Evolutionary conservation across 345 rosid species (phyloP).

Genomic region (Corchorus capsularis): DNA sequence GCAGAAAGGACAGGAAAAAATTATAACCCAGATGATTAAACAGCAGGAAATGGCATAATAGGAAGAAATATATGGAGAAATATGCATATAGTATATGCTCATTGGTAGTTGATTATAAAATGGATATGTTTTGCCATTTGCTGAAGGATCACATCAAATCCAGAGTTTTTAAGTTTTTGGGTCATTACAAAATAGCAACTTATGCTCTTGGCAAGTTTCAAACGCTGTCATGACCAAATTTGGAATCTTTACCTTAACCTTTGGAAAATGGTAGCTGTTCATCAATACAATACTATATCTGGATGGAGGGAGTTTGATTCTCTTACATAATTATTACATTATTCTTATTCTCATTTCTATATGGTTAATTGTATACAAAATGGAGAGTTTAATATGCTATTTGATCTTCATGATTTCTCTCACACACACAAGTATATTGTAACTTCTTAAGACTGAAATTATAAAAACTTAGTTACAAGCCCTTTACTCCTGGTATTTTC

Average conservation of each 20-base stretch:
- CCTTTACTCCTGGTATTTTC: background rate
- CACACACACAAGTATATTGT: background rate
- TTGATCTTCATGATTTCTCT: background rate
- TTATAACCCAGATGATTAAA: background rate
- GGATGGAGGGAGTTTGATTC: background rate
- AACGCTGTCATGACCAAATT: too few species aligned
- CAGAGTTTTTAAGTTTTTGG: background rate
- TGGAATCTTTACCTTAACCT: too few species aligned
- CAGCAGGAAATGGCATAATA: background rate
- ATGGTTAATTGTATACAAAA: background rate
- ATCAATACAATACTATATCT: background rate
- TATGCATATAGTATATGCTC: background rate
- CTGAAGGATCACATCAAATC: background rate
- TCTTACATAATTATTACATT: background rate
- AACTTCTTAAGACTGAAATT: too few species aligned
- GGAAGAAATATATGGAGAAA: background rate
- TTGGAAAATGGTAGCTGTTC: too few species aligned
- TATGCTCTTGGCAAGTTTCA: too few species aligned
- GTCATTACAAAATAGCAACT: too few species aligned
- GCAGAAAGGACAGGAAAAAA: background rate
- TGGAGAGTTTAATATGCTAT: too few species aligned
- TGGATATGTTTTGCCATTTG: background rate
- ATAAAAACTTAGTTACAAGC: background rate
- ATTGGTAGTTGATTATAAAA: background rate
- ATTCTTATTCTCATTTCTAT: background rate